These are phyloP conservation scores for Rhododendron ovatum DNA, from an alignment of 148 eudicot genomes.

Conservation along the genomic window DNA sequence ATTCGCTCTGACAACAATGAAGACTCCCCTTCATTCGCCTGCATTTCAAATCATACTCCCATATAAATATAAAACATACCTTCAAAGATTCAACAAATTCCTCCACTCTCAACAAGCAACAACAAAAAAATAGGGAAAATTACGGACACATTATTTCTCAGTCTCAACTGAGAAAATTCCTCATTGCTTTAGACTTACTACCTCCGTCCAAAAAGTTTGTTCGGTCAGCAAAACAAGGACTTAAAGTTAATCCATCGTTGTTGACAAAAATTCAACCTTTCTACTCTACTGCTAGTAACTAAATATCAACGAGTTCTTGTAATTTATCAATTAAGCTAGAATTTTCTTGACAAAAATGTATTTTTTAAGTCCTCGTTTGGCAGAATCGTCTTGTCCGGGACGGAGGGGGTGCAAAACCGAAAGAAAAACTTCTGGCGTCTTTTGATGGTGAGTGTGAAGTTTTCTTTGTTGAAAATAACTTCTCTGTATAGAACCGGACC, in stretches of 20 bases:
- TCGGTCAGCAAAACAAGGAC: not conserved
- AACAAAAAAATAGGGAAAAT: not conserved
- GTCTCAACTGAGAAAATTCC: not conserved
- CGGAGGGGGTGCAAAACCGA: not conserved
- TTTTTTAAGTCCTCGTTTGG: not conserved
- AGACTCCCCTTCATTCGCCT: slow-evolving; percentile 17
- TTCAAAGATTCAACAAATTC: not conserved
- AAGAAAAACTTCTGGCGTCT: not conserved
- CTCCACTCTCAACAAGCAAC: not conserved
- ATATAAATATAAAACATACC: not conserved
- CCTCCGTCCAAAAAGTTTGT: not conserved
- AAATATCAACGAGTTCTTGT: not conserved
- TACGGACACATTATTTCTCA: not conserved
- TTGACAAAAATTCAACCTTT: not conserved
- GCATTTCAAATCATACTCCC: slow-evolving; percentile 3
- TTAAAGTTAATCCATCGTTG: not conserved
- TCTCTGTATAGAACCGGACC: not conserved
- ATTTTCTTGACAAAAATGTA: not conserved
- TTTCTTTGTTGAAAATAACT: not conserved
- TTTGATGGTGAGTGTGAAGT: not conserved
- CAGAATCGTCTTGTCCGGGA: not conserved
- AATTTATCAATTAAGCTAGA: not conserved
- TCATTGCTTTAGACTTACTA: too few relatives aligned
- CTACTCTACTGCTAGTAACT: not conserved
- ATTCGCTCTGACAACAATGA: slow-evolving; percentile 47